Percentiles rank a stretch among this genome's conserved stretches.
Evolutionary conservation across 208 protist species (phyloP).

Genomic region (Leishmania arabica): DNA sequence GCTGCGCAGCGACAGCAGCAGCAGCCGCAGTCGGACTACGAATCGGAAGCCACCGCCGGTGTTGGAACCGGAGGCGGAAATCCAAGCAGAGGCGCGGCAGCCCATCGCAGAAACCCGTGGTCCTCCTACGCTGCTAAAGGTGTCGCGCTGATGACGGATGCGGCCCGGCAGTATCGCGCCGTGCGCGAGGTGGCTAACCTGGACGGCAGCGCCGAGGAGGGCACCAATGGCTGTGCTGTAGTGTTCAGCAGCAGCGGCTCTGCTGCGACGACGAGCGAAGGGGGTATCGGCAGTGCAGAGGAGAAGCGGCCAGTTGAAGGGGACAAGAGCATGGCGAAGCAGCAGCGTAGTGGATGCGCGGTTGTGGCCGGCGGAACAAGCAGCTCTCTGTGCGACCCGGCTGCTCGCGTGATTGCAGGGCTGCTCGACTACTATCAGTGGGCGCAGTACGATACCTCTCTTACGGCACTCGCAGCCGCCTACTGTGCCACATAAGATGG

Average conservation of each 20-base stretch:
- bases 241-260: neutral
- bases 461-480: slow-evolving; percentile 55
- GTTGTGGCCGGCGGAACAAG: slow-evolving; percentile 49
- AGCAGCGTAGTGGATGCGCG: slow-evolving; percentile 3
- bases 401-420: slow-evolving; percentile 51
- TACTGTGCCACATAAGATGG: slow-evolving; percentile 42
- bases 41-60: neutral
- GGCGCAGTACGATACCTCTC: slow-evolving; percentile 75
- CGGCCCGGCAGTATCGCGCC: slow-evolving; percentile 59
- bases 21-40: slow-evolving; percentile 1
- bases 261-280: neutral
- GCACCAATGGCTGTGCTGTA: neutral
- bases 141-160: slow-evolving; percentile 51
- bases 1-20: neutral
- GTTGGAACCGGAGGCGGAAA: neutral
- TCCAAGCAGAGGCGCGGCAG: neutral
- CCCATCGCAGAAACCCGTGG: neutral
- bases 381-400: slow-evolving; percentile 33
- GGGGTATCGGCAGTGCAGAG: neutral
- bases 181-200: slow-evolving; percentile 65
- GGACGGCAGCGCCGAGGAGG: slow-evolving; percentile 49
- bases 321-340: neutral
- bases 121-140: slow-evolving; percentile 45
- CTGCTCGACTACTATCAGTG: slow-evolving; percentile 91
- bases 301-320: neutral